Base-by-base conservation (phyloP, 441 rosid species). In the Gossypium davidsonii region DNA sequence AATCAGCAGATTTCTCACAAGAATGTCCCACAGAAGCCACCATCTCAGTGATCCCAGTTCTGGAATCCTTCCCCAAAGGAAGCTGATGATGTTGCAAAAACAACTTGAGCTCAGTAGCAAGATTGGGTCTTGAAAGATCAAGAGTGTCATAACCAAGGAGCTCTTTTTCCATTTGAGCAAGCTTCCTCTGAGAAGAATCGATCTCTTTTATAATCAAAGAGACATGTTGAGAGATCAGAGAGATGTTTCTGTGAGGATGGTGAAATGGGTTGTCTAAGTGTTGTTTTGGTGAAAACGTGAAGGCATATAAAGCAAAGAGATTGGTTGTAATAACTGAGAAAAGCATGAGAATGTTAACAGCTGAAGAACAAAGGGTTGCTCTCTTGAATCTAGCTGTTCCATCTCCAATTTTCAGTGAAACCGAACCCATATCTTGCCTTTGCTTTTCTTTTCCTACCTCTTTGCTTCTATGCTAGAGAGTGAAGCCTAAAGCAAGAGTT, bases 41-140 rank as follows among this genome's bases (percentile, higher is more conserved):
- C 98, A 95, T 92, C 51, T 91, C 96, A 23, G 96, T 93, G 84
- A 95, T 91, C 73, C 99, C 96, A 6, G 96, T 91, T 49, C 92
- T 84, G 0, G 99, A 93, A 82, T 95, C 98, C 75, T 91, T 93
- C 0, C 98, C 98, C 17, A 95, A 78, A 9, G 99, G 99, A 52
- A 95, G 94, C 65, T 85, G 91, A 72, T 95, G 90, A 34, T 83
- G 93, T 34, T 85, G 87, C 34, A 95, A 86, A 80, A 85, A 95
- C 65, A 85, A 70, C 76, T 91, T 93, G 79, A 95, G 98, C 86
- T 95, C 98, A 1, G 71, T 69, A 1, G 93, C 95, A 49, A 90
- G 84, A 74, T 91, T 95, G 72, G 97, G 95, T 25, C 96, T 84
- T 0, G 99, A 88, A 21, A 93, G 77, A 73, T 95, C 97, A 37